Evolutionary conservation across 2,329 filamentous ascomycete genomes (phyloP).

Genomic region (Aspergillus melleus): DNA sequence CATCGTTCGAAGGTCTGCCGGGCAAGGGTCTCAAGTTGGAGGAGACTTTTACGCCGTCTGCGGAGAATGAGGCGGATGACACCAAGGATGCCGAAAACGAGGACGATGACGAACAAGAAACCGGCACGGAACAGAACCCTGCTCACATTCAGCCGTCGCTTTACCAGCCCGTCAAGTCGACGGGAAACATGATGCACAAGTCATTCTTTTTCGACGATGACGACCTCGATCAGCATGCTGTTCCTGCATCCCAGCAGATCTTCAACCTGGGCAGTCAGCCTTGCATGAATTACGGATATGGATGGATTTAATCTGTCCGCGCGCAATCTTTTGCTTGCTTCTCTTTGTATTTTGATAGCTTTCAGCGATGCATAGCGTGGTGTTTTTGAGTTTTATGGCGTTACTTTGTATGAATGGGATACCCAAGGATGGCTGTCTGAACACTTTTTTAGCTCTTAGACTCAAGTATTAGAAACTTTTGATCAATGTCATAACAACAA

Average conservation of each 20-base stretch:
- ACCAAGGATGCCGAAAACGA: slow-evolving; percentile 60
- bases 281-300: slow-evolving; percentile 37
- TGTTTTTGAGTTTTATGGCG: slow-evolving; percentile 26
- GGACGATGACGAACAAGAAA: slow-evolving; percentile 16
- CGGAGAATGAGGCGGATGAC: slow-evolving; percentile 56
- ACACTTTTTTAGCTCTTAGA: slow-evolving; percentile 5
- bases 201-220: slow-evolving; percentile 38
- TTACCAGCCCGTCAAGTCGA: slow-evolving; percentile 23
- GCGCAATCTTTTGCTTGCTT: slow-evolving; percentile 7
- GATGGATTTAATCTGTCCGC: slow-evolving; percentile 29
- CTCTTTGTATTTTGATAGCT: slow-evolving; percentile 12
- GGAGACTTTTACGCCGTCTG: slow-evolving; percentile 70
- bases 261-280: slow-evolving; percentile 27
- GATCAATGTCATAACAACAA: slow-evolving; percentile 5
- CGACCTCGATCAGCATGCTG: slow-evolving; percentile 24
- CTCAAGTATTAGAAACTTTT: slow-evolving; percentile 15
- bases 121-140: slow-evolving; percentile 3
- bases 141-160: slow-evolving; percentile 10
- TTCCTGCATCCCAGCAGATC: slow-evolving; percentile 26
- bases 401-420: slow-evolving; percentile 27
- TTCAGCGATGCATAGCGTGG: slow-evolving; percentile 35
- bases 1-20: slow-evolving; percentile 56
- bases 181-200: slow-evolving; percentile 29
- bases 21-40: slow-evolving; percentile 79
- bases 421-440: slow-evolving; percentile 25